Percentiles rank a stretch among this genome's conserved stretches.
phyloP scores from a whole-genome alignment of 148 eudicot genomes.

The Selenicereus undatus region DNA sequence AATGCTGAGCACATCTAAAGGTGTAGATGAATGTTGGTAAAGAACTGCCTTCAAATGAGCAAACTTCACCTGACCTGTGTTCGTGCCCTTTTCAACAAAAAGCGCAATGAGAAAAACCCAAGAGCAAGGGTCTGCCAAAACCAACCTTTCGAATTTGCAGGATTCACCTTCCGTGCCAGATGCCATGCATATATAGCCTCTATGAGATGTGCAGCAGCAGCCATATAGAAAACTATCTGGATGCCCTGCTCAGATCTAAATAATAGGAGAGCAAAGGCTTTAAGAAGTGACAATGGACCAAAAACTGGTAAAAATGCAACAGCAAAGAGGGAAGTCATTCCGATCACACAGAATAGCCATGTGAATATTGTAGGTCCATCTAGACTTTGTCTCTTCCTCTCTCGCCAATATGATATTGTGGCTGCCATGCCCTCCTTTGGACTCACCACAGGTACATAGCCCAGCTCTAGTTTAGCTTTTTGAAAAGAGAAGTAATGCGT shows the following conservation, averaged over 20 bases:
- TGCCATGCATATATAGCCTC: slow-evolving; percentile 78
- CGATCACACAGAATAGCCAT: slow-evolving; percentile 59
- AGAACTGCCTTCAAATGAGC: background rate
- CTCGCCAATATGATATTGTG: slow-evolving; percentile 73
- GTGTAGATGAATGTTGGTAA: background rate
- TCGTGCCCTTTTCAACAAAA: slow-evolving; percentile 53
- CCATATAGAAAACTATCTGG: slow-evolving; percentile 31
- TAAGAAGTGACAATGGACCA: slow-evolving; percentile 48
- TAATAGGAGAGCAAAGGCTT: slow-evolving; percentile 43
- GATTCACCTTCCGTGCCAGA: slow-evolving; percentile 69
- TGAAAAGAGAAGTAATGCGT: slow-evolving; percentile 80
- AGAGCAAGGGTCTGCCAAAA: slow-evolving; percentile 68
- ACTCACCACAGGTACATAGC: slow-evolving; percentile 68
- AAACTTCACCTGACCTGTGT: background rate
- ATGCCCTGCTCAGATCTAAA: slow-evolving; percentile 43
- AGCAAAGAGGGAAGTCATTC: slow-evolving; percentile 51
- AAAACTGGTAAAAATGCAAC: slow-evolving; percentile 64
- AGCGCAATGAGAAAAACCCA: slow-evolving; percentile 58
- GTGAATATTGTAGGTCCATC: slow-evolving; percentile 75
- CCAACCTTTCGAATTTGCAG: slow-evolving; percentile 71
- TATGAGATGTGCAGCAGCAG: slow-evolving; percentile 43
- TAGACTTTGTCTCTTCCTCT: slow-evolving; percentile 51
- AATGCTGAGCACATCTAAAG: background rate
- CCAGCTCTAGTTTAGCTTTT: slow-evolving; percentile 79
- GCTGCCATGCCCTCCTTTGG: slow-evolving; percentile 72